These are phyloP conservation scores for Skeletonema tropicum DNA, from an alignment of 108 stramenopile genomes.

Conservation along the genomic window DNA sequence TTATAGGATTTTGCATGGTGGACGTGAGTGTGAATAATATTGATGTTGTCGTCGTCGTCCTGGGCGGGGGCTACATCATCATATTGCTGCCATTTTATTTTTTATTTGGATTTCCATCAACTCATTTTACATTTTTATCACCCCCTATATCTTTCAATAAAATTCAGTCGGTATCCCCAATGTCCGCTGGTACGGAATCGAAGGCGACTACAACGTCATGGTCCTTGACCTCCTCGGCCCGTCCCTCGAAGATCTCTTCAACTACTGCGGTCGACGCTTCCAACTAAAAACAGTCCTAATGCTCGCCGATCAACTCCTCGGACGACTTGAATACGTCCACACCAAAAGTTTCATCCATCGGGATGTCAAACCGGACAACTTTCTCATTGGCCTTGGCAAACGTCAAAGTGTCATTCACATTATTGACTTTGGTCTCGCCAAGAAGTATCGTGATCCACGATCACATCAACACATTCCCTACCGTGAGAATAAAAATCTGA, in stretches of 20 bases:
- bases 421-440: slow-evolving; percentile 99
- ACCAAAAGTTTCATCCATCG: slow-evolving; percentile 99
- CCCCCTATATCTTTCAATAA: not conserved
- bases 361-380: slow-evolving; percentile 99
- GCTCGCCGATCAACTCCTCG: slow-evolving; percentile 98
- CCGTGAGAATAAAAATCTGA: slow-evolving; percentile 99
- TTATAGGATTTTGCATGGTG: slow-evolving; percentile 98
- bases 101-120: not conserved
- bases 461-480: slow-evolving; percentile 99
- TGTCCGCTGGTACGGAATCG: slow-evolving; percentile 99
- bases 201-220: slow-evolving; percentile 99
- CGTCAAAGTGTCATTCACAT: slow-evolving; percentile 97
- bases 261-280: slow-evolving; percentile 98
- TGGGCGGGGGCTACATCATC: not conserved
- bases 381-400: slow-evolving; percentile 98
- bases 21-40: slow-evolving; percentile 72
- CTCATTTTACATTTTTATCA: not conserved
- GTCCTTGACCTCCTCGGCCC: slow-evolving; percentile 99
- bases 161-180: slow-evolving; percentile 96
- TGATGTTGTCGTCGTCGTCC: not conserved
- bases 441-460: slow-evolving; percentile 99
- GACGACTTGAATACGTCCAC: slow-evolving; percentile 98
- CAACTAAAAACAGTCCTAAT: slow-evolving; percentile 96
- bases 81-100: no score
- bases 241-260: slow-evolving; percentile 98